A percentile compares a stretch with the other conserved stretches of the same genome.
Conservation (phyloP, 208 protist genomes). For the Acanthamoeba lugdunensis region DNA sequence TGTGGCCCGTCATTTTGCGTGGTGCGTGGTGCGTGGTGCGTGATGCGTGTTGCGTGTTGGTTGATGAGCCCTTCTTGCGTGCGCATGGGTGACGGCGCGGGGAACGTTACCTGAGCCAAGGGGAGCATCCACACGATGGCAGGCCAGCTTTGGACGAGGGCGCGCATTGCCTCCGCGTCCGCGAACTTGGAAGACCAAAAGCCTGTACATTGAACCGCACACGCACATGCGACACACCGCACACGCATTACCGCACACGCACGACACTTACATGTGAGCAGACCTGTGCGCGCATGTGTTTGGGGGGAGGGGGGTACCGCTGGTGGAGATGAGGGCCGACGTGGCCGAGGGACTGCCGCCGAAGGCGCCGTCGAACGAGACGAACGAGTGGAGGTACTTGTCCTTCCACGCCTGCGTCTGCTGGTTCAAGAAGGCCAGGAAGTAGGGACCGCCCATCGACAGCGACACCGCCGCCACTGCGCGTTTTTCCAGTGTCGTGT, state of each 20-base stretch:
- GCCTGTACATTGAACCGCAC: not conserved
- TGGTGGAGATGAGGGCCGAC: not conserved
- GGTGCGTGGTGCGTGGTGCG: no score
- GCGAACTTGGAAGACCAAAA: not conserved
- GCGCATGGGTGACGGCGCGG: no score
- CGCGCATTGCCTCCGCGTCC: not conserved
- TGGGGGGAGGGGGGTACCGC: not conserved
- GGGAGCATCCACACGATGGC: not conserved
- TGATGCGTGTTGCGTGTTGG: no score
- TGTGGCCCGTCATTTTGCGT: no score
- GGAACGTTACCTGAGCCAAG: not conserved
- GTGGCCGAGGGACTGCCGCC: constrained; percentile 2
- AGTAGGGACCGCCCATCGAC: constrained; percentile 39
- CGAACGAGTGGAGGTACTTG: constrained; percentile 10
- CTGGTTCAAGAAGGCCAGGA: constrained; percentile 22
- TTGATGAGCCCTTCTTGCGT: no score
- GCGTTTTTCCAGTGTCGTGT: not conserved
- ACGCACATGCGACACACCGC: not conserved
- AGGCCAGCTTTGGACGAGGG: constrained; percentile 3
- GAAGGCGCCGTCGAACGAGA: constrained; percentile 14
- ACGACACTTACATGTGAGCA: not conserved
- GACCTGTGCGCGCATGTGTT: not conserved
- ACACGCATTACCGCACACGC: not conserved
- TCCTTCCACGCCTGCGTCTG: constrained; percentile 35
- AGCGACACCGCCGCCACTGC: constrained; percentile 22